Conservation (phyloP, 352 stramenopile genomes). For the Globisporangium acanthophoron region DNA sequence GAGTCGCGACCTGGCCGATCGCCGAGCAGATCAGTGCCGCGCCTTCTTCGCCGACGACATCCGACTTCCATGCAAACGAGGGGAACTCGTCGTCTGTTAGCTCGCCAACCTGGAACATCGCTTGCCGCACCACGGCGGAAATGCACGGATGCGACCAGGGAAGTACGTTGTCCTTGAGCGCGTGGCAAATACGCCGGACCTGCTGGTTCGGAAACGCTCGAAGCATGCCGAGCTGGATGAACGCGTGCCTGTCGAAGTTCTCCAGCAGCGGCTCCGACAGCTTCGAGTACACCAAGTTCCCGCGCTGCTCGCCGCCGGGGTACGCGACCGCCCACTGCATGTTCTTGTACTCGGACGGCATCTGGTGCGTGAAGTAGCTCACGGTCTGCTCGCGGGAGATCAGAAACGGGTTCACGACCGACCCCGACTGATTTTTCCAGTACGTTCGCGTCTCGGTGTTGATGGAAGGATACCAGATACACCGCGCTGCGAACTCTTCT, state of each 20-base stretch:
- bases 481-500: slow-evolving; percentile 17
- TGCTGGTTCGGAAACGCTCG: slow-evolving; percentile 48
- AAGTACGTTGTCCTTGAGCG: slow-evolving; percentile 31
- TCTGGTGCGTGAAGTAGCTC: slow-evolving; percentile 24
- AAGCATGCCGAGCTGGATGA: slow-evolving; percentile 30
- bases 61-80: slow-evolving; percentile 29
- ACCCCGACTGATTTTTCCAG: slow-evolving; percentile 21
- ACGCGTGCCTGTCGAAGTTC: slow-evolving; percentile 20
- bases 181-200: slow-evolving; percentile 34
- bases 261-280: slow-evolving; percentile 11
- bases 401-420: slow-evolving; percentile 34
- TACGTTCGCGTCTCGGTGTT: slow-evolving; percentile 11
- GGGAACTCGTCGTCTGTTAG: slow-evolving; percentile 24
- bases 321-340: slow-evolving; percentile 45
- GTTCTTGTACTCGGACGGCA: slow-evolving; percentile 14
- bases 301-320: slow-evolving; percentile 25
- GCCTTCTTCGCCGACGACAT: slow-evolving; percentile 18
- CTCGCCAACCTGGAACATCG: slow-evolving; percentile 39
- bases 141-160: slow-evolving; percentile 38
- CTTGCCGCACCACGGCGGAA: slow-evolving; percentile 30
- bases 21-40: slow-evolving; percentile 16
- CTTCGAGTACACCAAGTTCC: slow-evolving; percentile 44
- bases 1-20: slow-evolving; percentile 9
- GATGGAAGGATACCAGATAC: slow-evolving; percentile 35
- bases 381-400: slow-evolving; percentile 18